Evolutionary conservation across 2,329 filamentous ascomycete genomes (phyloP).

Genomic region (Cytospora mali): DNA sequence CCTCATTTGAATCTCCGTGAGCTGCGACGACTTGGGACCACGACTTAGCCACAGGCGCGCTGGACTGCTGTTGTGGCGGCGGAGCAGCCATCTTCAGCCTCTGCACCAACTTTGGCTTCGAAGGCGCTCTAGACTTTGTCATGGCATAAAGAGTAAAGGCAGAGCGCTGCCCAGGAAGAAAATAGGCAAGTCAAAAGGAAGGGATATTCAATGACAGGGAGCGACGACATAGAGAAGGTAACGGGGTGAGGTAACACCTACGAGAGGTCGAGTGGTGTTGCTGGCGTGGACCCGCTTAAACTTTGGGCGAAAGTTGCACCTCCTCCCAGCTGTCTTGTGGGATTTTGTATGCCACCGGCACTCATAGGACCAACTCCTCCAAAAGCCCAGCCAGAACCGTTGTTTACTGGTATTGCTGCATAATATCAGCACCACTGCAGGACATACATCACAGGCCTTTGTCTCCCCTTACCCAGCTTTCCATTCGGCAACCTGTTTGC

Average conservation of each 20-base stretch:
- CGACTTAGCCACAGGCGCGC: slow-evolving; percentile 3
- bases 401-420: slow-evolving; percentile 45
- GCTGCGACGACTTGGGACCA: slow-evolving; percentile 22
- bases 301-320: slow-evolving; percentile 70
- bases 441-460: slow-evolving; percentile 11
- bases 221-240: slow-evolving; percentile 5
- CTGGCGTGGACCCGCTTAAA: slow-evolving; percentile 63
- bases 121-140: slow-evolving; percentile 1
- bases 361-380: slow-evolving; percentile 64
- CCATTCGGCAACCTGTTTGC: slow-evolving; percentile 65
- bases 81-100: slow-evolving; percentile 8
- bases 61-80: background rate
- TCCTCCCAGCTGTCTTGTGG: slow-evolving; percentile 57
- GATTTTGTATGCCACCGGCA: slow-evolving; percentile 53
- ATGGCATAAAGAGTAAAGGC: slow-evolving; percentile 2
- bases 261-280: slow-evolving; percentile 65
- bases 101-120: slow-evolving; percentile 22
- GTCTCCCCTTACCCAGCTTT: slow-evolving; percentile 62
- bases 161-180: background rate
- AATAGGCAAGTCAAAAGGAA: background rate
- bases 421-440: slow-evolving; percentile 26
- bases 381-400: slow-evolving; percentile 63
- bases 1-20: slow-evolving; percentile 4
- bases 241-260: slow-evolving; percentile 49
- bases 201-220: background rate